Conservation (phyloP, 163 green algal species). For the Prototheca wickerhamii region DNA sequence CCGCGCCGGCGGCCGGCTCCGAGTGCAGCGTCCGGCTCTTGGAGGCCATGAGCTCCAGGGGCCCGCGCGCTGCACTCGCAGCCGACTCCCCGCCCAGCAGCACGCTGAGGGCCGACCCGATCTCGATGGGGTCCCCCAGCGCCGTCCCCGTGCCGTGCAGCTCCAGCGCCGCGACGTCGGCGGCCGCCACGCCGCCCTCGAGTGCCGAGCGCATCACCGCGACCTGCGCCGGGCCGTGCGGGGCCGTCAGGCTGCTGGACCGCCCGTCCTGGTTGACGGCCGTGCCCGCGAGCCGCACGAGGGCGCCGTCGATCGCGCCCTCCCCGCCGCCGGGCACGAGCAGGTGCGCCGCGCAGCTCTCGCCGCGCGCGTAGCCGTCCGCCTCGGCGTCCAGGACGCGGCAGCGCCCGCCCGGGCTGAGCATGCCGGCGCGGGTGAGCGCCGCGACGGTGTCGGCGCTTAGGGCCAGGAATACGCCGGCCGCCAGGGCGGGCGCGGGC, state of each 20-base stretch:
- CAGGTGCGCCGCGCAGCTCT: constrained; percentile 46
- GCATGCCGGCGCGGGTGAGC: constrained; percentile 49
- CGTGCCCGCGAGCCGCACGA: constrained; percentile 25
- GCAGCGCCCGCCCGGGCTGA: constrained; percentile 67
- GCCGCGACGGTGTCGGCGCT: constrained; percentile 22
- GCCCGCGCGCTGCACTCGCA: neutral
- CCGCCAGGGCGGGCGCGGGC: constrained; percentile 22
- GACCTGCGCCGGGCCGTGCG: constrained; percentile 49
- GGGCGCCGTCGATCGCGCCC: neutral
- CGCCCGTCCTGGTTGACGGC: constrained; percentile 78
- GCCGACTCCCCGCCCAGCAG: neutral
- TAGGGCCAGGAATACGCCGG: constrained; percentile 47
- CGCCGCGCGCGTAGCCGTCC: constrained; percentile 66
- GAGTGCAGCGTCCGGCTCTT: constrained; percentile 23
- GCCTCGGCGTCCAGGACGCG: constrained; percentile 72
- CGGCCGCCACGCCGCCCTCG: neutral
- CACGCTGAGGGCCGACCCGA: constrained; percentile 31
- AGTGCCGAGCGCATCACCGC: constrained; percentile 16
- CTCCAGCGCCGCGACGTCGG: constrained; percentile 26
- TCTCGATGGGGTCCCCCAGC: constrained; percentile 81
- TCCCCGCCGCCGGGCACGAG: constrained; percentile 14
- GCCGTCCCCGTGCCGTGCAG: constrained; percentile 57
- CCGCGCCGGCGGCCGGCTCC: constrained; percentile 21
- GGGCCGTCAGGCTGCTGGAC: constrained; percentile 66
- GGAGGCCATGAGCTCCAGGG: constrained; percentile 14